Evolutionary conservation across 345 rosid genomes (phyloP).

Genomic region (Turnera subulata): DNA sequence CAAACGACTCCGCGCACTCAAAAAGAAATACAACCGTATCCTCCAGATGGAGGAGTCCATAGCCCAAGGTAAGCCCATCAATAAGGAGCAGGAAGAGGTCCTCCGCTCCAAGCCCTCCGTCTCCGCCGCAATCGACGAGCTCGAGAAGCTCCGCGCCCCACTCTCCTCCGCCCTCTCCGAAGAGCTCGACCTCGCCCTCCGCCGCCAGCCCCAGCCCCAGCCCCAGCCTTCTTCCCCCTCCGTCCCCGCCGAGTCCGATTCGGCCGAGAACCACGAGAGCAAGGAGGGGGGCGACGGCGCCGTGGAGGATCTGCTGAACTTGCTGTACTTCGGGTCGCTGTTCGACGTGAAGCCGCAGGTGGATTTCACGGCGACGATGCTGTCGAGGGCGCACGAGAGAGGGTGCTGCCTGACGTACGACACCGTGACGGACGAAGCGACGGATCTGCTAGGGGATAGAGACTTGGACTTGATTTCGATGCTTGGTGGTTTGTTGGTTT

Average conservation of each 20-base stretch:
- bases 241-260: background rate
- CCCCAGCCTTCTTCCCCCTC: conserved; percentile 4
- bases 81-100: conserved; percentile 83
- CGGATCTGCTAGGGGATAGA: conserved; percentile 74
- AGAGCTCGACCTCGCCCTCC: conserved; percentile 49
- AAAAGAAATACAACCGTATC: conserved; percentile 80
- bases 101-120: conserved; percentile 78
- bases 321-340: conserved; percentile 74
- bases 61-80: conserved; percentile 71
- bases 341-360: conserved; percentile 80
- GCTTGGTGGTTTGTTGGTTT: conserved; percentile 53
- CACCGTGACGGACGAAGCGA: conserved; percentile 83
- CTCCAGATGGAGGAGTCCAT: conserved; percentile 74
- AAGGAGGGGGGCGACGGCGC: background rate
- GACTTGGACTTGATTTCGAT: conserved; percentile 77
- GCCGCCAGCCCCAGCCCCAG: conserved; percentile 11
- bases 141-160: conserved; percentile 77
- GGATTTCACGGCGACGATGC: conserved; percentile 71
- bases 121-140: conserved; percentile 65
- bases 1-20: conserved; percentile 91
- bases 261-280: background rate
- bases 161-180: conserved; percentile 64
- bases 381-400: conserved; percentile 83
- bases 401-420: conserved; percentile 91
- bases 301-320: conserved; percentile 64